Conservation (phyloP, 169 alveolate genomes). For the Plasmodium adleri region DNA sequence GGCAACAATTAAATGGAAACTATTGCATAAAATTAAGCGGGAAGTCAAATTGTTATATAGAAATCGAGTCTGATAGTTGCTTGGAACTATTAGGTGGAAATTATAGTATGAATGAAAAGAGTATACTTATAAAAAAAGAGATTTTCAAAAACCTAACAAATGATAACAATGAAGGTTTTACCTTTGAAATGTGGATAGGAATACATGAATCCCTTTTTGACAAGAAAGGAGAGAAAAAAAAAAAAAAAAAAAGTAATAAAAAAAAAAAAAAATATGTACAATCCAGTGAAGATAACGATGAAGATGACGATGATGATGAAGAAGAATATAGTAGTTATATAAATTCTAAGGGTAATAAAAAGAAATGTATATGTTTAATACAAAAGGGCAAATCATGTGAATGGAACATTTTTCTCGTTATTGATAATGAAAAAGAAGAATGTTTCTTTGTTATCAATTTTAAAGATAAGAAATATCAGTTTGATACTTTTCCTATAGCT, state of each 20-base stretch:
- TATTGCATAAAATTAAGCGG: slow-evolving; percentile 49
- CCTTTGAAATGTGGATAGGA: slow-evolving; percentile 74
- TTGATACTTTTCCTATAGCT: slow-evolving; percentile 24
- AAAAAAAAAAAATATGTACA: not conserved
- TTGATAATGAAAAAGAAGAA: slow-evolving; percentile 43
- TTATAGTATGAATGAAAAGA: slow-evolving; percentile 53
- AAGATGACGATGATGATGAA: not conserved
- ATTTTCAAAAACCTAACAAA: slow-evolving; percentile 14
- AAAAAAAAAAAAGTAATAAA: slow-evolving; percentile 7
- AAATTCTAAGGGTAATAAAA: slow-evolving; percentile 1
- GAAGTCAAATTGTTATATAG: slow-evolving; percentile 21
- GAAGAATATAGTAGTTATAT: not conserved
- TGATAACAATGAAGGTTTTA: slow-evolving; percentile 67
- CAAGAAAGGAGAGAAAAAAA: not conserved
- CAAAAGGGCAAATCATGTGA: slow-evolving; percentile 55
- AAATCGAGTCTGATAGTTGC: slow-evolving; percentile 45
- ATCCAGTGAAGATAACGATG: not conserved
- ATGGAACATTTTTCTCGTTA: slow-evolving; percentile 35
- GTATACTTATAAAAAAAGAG: slow-evolving; percentile 49
- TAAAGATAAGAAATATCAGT: slow-evolving; percentile 20
- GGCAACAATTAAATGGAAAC: slow-evolving; percentile 13
- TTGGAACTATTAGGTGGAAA: slow-evolving; percentile 61
- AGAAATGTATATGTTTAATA: slow-evolving; percentile 29
- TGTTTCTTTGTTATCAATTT: slow-evolving; percentile 43
- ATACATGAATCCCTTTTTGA: slow-evolving; percentile 6